Evolutionary conservation across 2,329 filamentous ascomycete genomes (phyloP), one percentile per base, ranked within the genome.

Genomic region (Aaosphaeria arxii): DNA sequence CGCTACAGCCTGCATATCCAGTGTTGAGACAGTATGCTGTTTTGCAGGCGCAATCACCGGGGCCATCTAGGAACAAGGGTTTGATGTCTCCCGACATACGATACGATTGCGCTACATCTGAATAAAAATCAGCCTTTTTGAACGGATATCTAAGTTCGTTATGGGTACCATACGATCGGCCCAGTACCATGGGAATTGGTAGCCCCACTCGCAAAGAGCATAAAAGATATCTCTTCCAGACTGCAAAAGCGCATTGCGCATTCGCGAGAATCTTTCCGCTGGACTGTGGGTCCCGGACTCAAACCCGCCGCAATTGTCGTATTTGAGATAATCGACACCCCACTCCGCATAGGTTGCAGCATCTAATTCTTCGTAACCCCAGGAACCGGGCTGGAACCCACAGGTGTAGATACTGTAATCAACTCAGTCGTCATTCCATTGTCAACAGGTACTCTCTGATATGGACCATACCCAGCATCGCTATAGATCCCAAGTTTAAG

Each of bases 401-500:
- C 74, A 69, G 44, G 74, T 66, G 52, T 71, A 72, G 38, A 67
- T 65, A 4, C 77, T 24, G 17, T 24, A 24, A 24, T 24, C 17
- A 24, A 24, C 17, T 24, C 17, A 24, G 17, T 24, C 17, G 17
- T 24, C 17, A 24, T 24, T 24, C 17, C 17, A 24, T 24, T 24
- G 17, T 24, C 17, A 24, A 24, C 17, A 24, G 17, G 17, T 24
- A 24, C 17, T 24, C 17, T 24, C 17, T 24, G 17, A 24, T 24
- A 24, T 24, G 17, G 17, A 24, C 17, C 17, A 24, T 24, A 24
- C 17, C 17, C 17, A 11, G 77, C 76, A 46, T 69, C 69, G 11
- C 70, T 73, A 58, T 82, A 82, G 62, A 81, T 80, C 31, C 80
- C 80, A 49, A 80, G 77, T 11, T 74, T 71, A 40, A 83, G 59